Base-by-base conservation (phyloP, 2,329 filamentous ascomycete genomes). In the Neofusicoccum sp. region DNA sequence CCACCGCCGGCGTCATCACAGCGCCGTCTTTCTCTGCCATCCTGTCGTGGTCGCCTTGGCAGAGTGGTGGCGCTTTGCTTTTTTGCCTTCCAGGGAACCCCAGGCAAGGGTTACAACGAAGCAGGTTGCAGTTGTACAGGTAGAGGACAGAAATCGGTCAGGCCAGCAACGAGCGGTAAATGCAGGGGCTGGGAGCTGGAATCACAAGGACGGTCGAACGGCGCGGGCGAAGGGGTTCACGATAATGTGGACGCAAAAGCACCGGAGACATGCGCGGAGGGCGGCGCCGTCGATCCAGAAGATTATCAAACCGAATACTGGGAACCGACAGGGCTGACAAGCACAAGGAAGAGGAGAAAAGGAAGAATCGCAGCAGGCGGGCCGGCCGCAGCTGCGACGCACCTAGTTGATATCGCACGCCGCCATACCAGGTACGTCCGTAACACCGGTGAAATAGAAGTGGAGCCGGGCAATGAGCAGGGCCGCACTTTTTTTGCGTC, bases 151-250 rank as follows among this genome's bases (percentile, higher is more conserved):
- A 14, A 3, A 28, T 37, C 49, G 39, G 47, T 39, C 44, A 61
- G 47, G 44, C 45, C 34, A 34, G 58, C 58, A 50, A 14, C 11
- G 22, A 12, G 34, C 44, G 58, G 14, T 28, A 33, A 2, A 28
- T 4, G 34, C 44, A 61, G 44, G 58, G 44, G 49, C 9, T 61
- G 44, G 5, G 33, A 31, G n/a, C 22, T 5, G 12, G 29, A 56
- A 34, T 4, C 22, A 33, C 39, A 16, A 28, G 36, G 41, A 6
- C 34, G 47, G 47, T 16, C 14, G 12, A 14, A 50, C 36, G 48
- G 6, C 31, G 39, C 14, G 52, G 52, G 45, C 43, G 54, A 58
- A 43, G 54, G 54, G 54, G 39, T 58, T 58, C 54, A 58, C 54
- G 54, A 58, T 47, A 58, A 58, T 56, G 31, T 28, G 44, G 45